Evolutionary conservation across 1,284 basidiomycete genomes (phyloP).

Genomic region (Tylopilus orsonianus): DNA sequence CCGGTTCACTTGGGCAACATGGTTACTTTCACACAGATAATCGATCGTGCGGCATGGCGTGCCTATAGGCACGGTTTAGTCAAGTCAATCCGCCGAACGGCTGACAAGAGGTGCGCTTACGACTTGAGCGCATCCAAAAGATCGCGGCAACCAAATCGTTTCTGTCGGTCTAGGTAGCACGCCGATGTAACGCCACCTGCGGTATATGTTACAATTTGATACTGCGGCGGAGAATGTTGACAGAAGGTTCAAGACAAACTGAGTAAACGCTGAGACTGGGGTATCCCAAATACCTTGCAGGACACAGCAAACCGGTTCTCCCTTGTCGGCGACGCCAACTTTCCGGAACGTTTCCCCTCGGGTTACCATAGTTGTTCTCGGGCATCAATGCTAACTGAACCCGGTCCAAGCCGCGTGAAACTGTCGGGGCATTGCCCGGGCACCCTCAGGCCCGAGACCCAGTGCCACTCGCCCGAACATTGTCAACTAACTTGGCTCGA

Average conservation of each 20-base stretch:
- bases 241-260: not conserved
- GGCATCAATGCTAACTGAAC: not conserved
- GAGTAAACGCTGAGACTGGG: not conserved
- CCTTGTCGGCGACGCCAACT: not conserved
- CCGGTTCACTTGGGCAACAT: not conserved
- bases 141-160: not conserved
- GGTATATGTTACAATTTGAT: not conserved
- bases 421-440: not conserved
- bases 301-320: not conserved
- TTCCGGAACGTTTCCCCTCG: not conserved
- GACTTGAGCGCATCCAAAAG: slow-evolving; percentile 2
- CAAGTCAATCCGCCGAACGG: not conserved
- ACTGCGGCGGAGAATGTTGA: slow-evolving; percentile 6
- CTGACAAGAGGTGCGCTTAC: not conserved
- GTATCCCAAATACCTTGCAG: not conserved
- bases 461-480: too few species aligned
- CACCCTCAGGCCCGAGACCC: not conserved
- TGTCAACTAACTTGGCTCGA: too few species aligned
- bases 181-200: slow-evolving; percentile 1
- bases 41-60: not conserved
- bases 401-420: not conserved
- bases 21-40: slow-evolving; percentile 5
- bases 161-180: slow-evolving; percentile 1
- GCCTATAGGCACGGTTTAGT: not conserved
- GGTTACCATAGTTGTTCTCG: not conserved